Evolutionary conservation across 768 basidiomycete species (phyloP).

Genomic region (Boletus edulis): DNA sequence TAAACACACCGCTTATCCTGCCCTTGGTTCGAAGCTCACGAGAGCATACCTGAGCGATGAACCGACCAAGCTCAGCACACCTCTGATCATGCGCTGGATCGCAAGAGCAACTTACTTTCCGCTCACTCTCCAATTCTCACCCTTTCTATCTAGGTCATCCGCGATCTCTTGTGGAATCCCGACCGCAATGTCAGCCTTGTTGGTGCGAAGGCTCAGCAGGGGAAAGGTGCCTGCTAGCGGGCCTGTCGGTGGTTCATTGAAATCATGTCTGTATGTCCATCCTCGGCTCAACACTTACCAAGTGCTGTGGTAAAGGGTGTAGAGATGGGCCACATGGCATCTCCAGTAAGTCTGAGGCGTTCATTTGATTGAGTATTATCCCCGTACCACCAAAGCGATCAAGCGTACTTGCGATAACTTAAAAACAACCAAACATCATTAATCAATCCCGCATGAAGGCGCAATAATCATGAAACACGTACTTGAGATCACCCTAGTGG

Average conservation of each 20-base stretch:
- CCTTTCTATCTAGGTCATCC: slow-evolving; percentile 61
- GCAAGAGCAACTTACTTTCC: slow-evolving; percentile 54
- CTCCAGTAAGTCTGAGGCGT: slow-evolving; percentile 73
- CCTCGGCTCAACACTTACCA: slow-evolving; percentile 41
- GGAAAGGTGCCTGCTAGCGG: slow-evolving; percentile 79
- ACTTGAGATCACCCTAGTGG: slow-evolving; percentile 88
- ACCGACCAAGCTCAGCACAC: not conserved
- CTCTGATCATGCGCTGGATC: not conserved
- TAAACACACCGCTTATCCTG: not conserved
- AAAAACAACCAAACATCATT: slow-evolving; percentile 1
- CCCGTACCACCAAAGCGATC: not conserved
- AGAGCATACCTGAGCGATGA: slow-evolving; percentile 26
- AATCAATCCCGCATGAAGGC: not conserved
- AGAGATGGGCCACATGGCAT: slow-evolving; percentile 82
- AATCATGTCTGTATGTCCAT: not conserved
- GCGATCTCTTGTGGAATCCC: slow-evolving; percentile 68
- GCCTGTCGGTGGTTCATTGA: slow-evolving; percentile 40
- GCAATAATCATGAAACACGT: slow-evolving; percentile 28
- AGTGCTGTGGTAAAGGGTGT: slow-evolving; percentile 74
- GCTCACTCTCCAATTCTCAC: slow-evolving; percentile 72
- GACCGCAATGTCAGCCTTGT: slow-evolving; percentile 93
- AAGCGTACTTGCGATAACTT: slow-evolving; percentile 80
- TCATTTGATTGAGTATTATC: slow-evolving; percentile 1
- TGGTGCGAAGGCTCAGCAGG: slow-evolving; percentile 82
- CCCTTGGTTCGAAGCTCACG: slow-evolving; percentile 29